A percentile compares a stretch with the other conserved stretches of the same genome.
Conservation (phyloP, 2,329 filamentous ascomycete species). For the Ophiostoma ulmi region DNA sequence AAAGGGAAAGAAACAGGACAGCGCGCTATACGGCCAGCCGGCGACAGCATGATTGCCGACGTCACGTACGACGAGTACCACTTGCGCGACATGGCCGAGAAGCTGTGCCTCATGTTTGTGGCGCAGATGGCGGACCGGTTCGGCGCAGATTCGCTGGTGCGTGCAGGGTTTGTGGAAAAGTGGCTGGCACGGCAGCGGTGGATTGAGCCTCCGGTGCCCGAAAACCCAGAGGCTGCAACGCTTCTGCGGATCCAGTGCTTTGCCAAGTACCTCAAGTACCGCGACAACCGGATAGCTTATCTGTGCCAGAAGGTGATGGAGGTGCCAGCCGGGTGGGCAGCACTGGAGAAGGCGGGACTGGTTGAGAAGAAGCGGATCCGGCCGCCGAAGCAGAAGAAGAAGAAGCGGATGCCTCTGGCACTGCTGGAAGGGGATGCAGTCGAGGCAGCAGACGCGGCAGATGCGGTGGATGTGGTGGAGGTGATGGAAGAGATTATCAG, state of each 20-base stretch:
- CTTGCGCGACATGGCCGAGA: slow-evolving; percentile 57
- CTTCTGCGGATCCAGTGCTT: slow-evolving; percentile 46
- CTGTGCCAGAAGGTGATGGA: slow-evolving; percentile 47
- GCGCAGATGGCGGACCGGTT: slow-evolving; percentile 56
- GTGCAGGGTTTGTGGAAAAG: slow-evolving; percentile 61
- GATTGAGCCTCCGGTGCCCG: slow-evolving; percentile 23
- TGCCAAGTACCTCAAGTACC: slow-evolving; percentile 44
- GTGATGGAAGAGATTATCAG: background rate
- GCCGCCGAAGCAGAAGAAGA: background rate
- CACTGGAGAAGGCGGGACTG: slow-evolving; percentile 48
- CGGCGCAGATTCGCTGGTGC: slow-evolving; percentile 52
- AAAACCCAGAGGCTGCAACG: slow-evolving; percentile 35
- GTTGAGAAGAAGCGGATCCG: slow-evolving; percentile 32
- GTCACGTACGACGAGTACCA: slow-evolving; percentile 58
- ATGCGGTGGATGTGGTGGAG: too few species aligned
- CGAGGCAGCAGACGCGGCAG: background rate
- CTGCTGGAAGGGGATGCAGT: slow-evolving; percentile 38
- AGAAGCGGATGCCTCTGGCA: slow-evolving; percentile 7
- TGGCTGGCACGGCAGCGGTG: slow-evolving; percentile 73
- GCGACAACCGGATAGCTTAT: slow-evolving; percentile 50
- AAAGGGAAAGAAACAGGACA: background rate
- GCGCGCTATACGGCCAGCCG: background rate
- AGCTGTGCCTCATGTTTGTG: slow-evolving; percentile 55
- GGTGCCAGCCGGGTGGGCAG: slow-evolving; percentile 48
- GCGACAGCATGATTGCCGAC: slow-evolving; percentile 48